Evolutionary conservation across 768 basidiomycete genomes (phyloP), one percentile per base, ranked within the genome.

Genomic region (Mycena belliarum): DNA sequence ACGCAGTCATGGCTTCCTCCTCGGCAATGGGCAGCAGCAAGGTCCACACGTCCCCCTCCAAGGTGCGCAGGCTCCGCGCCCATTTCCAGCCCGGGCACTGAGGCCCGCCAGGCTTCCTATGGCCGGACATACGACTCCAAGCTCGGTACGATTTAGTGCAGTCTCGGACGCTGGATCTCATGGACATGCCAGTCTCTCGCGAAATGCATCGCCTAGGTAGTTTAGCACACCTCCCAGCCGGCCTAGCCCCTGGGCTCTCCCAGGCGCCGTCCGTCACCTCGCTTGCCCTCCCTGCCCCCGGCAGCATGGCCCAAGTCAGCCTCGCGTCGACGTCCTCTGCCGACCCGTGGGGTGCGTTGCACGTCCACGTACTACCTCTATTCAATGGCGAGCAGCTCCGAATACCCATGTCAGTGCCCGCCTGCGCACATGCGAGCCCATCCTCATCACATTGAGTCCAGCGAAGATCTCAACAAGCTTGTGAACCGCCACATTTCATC

Each of bases 341-440:
- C 11, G 91, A 92, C 64, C 90, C 94, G 12, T 96, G 93, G 93
- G 83, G 85, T 47, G 76, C 85, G 23, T 73, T 98, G 21, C 91
- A 95, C 70, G 86, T 95, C 29, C 86, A 93, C 69, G 88, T 97
- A 32, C 75, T 98, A 4, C 95, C 95, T 1, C 72, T 96, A 5
- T 98, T 98, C 77, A 95, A 95, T 49, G 91, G 93, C 33, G 91
- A 95, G 67, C 88, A 89, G 3, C 79, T 98, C 20, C 82, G 87
- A 58, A 82, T 89, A 49, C 88, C 93, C 23, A 93, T 98, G 90
- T 89, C 10, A 66, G 85, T 74, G 18, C 49, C 18, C 25, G 8
- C 41, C 5, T 41, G 9, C 18, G 43, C 48, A 2, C 26, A 11
- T 55, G n/a, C 29, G 16, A 18, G 16, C 55, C 52, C n/a, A 25